Percentiles rank a stretch among this genome's conserved stretches.
Conservation (phyloP, 202 grass and related monocot genomes). For the Cymbopogon flexuosus region DNA sequence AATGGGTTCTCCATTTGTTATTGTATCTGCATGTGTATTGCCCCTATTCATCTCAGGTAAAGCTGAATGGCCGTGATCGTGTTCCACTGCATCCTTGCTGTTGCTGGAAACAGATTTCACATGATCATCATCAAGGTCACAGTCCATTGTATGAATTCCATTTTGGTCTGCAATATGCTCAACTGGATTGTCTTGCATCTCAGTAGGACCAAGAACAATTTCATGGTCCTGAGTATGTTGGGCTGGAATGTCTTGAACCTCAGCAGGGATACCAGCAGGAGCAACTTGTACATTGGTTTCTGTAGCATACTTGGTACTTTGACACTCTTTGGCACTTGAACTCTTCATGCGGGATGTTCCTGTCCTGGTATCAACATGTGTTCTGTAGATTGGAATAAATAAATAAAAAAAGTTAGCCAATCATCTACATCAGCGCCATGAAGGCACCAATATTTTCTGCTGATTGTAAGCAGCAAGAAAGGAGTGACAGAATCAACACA, state of each 20-base stretch:
- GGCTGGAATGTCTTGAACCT: slow-evolving; percentile 28
- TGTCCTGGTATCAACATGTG: slow-evolving; percentile 51
- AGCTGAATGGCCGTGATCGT: slow-evolving; percentile 37
- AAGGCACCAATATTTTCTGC: not conserved
- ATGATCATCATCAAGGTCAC: slow-evolving; percentile 32
- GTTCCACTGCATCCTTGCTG: slow-evolving; percentile 25
- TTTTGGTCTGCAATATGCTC: slow-evolving; percentile 31
- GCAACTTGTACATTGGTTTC: slow-evolving; percentile 25
- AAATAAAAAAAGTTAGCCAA: not conserved
- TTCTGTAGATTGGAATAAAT: slow-evolving; percentile 47
- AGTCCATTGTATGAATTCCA: slow-evolving; percentile 21
- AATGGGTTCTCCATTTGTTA: slow-evolving; percentile 24
- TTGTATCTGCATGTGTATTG: slow-evolving; percentile 15
- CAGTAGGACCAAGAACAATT: slow-evolving; percentile 24
- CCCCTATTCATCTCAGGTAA: slow-evolving; percentile 10
- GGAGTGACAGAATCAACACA: slow-evolving; percentile 18
- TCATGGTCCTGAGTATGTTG: slow-evolving; percentile 16
- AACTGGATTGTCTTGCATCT: slow-evolving; percentile 31
- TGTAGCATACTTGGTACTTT: slow-evolving; percentile 8
- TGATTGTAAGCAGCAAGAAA: slow-evolving; percentile 19
- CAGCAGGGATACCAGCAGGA: slow-evolving; percentile 24
- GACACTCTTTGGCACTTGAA: slow-evolving; percentile 23
- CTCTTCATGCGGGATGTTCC: slow-evolving; percentile 41
- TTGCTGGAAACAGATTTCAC: slow-evolving; percentile 37
- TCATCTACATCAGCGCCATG: slow-evolving; percentile 16